These are phyloP conservation scores for Lachancea mirantina DNA, from an alignment of 805 yeast species.

Conservation along the genomic window DNA sequence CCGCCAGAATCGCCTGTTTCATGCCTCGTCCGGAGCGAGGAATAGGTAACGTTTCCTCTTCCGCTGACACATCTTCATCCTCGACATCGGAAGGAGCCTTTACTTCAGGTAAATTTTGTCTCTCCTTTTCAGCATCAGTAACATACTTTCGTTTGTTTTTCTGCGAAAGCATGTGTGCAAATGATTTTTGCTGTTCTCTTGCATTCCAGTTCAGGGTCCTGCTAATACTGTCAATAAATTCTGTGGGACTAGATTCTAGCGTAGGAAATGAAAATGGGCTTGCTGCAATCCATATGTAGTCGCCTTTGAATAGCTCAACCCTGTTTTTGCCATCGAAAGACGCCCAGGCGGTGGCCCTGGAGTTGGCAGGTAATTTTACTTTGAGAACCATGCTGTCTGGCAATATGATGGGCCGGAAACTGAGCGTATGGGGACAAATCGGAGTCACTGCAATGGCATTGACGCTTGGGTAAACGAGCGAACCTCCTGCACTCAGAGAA, in stretches of 20 bases:
- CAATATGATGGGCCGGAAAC: conserved; percentile 83
- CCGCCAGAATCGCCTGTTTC: conserved; percentile 2
- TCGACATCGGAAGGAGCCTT: conserved; percentile 15
- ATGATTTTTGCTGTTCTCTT: conserved; percentile 81
- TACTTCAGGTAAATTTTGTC: conserved; percentile 12
- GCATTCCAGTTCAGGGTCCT: conserved; percentile 90
- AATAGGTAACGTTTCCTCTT: too few species aligned
- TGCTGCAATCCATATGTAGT: conserved; percentile 77
- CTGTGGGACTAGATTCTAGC: conserved; percentile 64
- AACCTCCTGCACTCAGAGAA: conserved; percentile 91
- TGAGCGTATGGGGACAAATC: conserved; percentile 90
- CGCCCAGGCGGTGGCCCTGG: conserved; percentile 93
- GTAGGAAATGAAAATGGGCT: conserved; percentile 93
- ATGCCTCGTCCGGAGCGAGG: conserved; percentile 1
- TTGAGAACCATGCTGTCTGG: conserved; percentile 89
- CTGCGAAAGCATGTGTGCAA: conserved; percentile 52
- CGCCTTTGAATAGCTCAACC: conserved; percentile 74
- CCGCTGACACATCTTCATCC: conserved; percentile 9
- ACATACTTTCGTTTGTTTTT: conserved; percentile 45
- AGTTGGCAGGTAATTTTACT: conserved; percentile 72
- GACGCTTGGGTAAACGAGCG: conserved; percentile 89
- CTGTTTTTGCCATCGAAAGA: conserved; percentile 91
- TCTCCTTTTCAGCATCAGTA: conserved; percentile 13
- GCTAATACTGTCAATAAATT: conserved; percentile 77
- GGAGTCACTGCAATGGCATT: conserved; percentile 91